Conservation (phyloP, 2,329 filamentous ascomycete species). For the Sporothrix euskadiensis region DNA sequence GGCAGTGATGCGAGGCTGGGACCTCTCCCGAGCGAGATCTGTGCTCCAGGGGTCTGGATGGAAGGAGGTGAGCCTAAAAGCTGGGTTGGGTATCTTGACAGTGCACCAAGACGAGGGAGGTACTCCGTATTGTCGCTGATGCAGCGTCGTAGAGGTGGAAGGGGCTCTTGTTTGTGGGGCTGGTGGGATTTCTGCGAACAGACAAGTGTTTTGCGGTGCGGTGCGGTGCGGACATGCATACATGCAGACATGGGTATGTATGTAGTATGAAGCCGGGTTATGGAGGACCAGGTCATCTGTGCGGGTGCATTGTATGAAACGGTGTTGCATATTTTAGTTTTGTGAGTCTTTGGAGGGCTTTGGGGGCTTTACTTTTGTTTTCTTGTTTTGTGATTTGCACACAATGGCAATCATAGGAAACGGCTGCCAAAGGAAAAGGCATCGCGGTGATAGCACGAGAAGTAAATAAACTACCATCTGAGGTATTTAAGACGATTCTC, state of each 20-base stretch:
- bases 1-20: constrained; percentile 4
- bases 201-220: constrained; percentile 3
- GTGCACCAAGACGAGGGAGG: neutral
- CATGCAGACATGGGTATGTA: neutral
- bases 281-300: neutral
- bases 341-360: neutral
- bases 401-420: neutral
- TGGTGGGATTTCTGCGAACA: constrained; percentile 8
- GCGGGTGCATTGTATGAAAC: constrained; percentile 15
- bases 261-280: neutral
- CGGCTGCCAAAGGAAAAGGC: neutral
- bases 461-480: too few species aligned
- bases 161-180: neutral
- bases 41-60: neutral
- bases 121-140: neutral
- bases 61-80: neutral
- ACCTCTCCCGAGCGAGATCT: neutral
- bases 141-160: too few species aligned
- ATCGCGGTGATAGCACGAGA: too few species aligned
- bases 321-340: neutral
- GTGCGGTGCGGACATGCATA: too few species aligned
- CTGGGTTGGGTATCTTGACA: neutral
- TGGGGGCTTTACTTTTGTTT: neutral
- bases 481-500: too few species aligned
- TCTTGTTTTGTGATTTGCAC: neutral